Percentiles rank a stretch among this genome's conserved stretches.
phyloP scores from a whole-genome alignment of 345 rosid species.

The Orychophragmus violaceus region DNA sequence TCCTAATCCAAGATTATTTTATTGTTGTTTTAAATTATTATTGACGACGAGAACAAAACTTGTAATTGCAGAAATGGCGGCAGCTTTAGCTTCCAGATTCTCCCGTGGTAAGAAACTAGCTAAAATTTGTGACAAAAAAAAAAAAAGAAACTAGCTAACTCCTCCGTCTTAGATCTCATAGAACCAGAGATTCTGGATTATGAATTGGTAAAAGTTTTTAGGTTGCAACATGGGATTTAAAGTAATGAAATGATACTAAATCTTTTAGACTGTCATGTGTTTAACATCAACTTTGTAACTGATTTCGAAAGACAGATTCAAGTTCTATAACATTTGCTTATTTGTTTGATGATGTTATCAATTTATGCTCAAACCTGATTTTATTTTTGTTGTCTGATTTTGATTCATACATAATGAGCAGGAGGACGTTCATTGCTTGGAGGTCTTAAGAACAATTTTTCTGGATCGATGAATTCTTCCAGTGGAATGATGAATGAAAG shows the following conservation, averaged over 20 bases:
- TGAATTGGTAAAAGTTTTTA: not conserved
- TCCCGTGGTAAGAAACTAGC: slow-evolving; percentile 16
- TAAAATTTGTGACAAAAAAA: too few species aligned
- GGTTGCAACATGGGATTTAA: not conserved
- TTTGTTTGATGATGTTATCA: not conserved
- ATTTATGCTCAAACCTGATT: not conserved
- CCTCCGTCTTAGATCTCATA: not conserved
- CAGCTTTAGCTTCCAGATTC: slow-evolving; percentile 28
- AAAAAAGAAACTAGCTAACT: not conserved
- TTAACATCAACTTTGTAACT: too few species aligned
- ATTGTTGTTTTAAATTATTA: not conserved
- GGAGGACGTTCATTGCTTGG: slow-evolving; percentile 44
- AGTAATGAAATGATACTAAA: not conserved
- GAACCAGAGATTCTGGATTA: not conserved
- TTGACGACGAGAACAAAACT: not conserved
- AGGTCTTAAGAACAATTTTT: slow-evolving; percentile 37
- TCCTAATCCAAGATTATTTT: not conserved
- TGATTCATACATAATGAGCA: not conserved
- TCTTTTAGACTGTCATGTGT: not conserved
- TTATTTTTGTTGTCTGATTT: not conserved
- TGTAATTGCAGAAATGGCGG: slow-evolving; percentile 23
- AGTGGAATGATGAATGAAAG: slow-evolving; percentile 27
- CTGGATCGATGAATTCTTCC: slow-evolving; percentile 29
- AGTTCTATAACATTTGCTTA: too few species aligned
- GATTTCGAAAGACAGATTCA: too few species aligned